phyloP scores from a whole-genome alignment of 73 alveolate genomes.

The Paramecium primaurelia region DNA sequence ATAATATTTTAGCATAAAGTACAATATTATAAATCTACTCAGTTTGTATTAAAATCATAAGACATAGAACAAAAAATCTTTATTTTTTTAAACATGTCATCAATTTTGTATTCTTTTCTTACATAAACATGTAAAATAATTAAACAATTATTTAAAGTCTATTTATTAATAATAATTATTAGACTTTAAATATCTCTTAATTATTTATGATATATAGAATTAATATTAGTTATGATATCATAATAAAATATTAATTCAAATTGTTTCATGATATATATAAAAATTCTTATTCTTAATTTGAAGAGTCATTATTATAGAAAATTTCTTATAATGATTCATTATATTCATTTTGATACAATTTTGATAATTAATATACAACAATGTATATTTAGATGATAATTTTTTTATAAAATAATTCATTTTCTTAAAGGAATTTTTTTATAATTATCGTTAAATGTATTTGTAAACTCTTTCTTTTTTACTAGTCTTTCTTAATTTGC shows the following conservation, averaged over 20 bases:
- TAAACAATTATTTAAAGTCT: no score
- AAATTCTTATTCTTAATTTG: neutral
- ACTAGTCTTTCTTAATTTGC: constrained; percentile 21
- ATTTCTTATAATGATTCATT: no score
- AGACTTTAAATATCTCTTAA: neutral
- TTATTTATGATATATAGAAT: neutral
- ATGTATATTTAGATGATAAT: neutral
- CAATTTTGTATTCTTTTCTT: no score
- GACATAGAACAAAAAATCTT: no score
- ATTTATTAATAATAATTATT: no score
- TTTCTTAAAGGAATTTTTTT: constrained; percentile 62
- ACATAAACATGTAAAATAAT: no score
- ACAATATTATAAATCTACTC: constrained; percentile 17
- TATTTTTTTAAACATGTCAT: no score
- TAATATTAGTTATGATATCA: neutral
- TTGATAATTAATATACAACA: neutral
- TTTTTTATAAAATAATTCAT: neutral
- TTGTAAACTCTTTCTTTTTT: constrained; percentile 50
- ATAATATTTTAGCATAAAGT: neutral
- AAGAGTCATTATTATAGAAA: no score
- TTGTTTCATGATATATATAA: neutral
- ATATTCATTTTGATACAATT: neutral
- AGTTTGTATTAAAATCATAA: neutral
- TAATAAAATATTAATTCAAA: neutral
- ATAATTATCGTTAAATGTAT: constrained; percentile 46